phyloP scores from a whole-genome alignment of 768 basidiomycete genomes.

The Boletellus sp. region DNA sequence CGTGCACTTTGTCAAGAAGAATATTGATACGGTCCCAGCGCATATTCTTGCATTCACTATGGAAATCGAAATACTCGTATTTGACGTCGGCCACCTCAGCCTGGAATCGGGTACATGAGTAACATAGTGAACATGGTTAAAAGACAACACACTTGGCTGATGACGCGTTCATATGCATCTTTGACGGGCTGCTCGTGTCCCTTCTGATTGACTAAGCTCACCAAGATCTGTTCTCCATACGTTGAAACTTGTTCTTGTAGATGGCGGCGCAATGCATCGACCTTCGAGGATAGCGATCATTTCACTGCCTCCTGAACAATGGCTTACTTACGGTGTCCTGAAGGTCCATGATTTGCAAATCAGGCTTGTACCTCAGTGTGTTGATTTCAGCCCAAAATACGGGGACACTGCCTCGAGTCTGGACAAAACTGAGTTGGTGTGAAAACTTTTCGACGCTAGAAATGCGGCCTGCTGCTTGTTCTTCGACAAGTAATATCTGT shows the following conservation, averaged over 20 bases:
- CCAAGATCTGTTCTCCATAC: conserved; percentile 77
- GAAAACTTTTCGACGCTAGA: conserved; percentile 46
- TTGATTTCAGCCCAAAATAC: conserved; percentile 97
- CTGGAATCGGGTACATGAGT: conserved; percentile 32
- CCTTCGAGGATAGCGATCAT: conserved; percentile 38
- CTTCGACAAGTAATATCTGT: conserved; percentile 81
- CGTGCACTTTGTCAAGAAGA: conserved; percentile 71
- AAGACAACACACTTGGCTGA: conserved; percentile 52
- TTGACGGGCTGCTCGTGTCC: conserved; percentile 93
- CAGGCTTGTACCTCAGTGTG: conserved; percentile 92
- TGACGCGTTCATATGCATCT: conserved; percentile 84
- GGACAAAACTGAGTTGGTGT: conserved; percentile 79
- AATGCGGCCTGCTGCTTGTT: conserved; percentile 40
- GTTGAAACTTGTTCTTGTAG: conserved; percentile 63
- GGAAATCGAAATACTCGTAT: conserved; percentile 98
- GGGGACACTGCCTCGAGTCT: conserved; percentile 91
- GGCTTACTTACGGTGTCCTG: conserved; percentile 68
- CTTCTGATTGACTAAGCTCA: conserved; percentile 92
- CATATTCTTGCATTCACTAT: conserved; percentile 91
- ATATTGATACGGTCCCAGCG: conserved; percentile 90
- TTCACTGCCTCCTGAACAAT: not conserved
- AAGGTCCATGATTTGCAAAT: conserved; percentile 93
- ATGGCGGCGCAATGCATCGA: conserved; percentile 68
- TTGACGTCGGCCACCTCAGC: conserved; percentile 62
- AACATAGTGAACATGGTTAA: not conserved